Evolutionary conservation across 2,329 filamentous ascomycete genomes (phyloP).

Genomic region (Hymenoscyphus fructigenus): DNA sequence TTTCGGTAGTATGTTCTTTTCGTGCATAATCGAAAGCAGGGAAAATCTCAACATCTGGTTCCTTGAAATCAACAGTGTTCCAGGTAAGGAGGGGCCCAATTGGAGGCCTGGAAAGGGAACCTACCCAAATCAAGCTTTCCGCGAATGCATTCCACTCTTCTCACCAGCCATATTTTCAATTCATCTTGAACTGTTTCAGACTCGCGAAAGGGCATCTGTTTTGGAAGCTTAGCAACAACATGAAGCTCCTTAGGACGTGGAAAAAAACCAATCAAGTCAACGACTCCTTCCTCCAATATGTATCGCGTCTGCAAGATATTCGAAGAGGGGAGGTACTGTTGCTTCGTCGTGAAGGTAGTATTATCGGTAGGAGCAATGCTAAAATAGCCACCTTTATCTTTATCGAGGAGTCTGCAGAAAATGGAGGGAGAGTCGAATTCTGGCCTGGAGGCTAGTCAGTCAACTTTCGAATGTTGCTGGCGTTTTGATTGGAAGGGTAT

Average conservation of each 20-base stretch:
- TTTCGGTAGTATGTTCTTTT: constrained; percentile 59
- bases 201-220: constrained; percentile 54
- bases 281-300: constrained; percentile 72
- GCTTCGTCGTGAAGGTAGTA: constrained; percentile 65
- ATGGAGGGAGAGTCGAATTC: constrained; percentile 76
- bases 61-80: neutral
- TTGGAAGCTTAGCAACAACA: constrained; percentile 49
- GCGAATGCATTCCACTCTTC: constrained; percentile 71
- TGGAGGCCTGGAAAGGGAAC: neutral
- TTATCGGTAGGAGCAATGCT: constrained; percentile 57
- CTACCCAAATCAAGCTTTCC: constrained; percentile 61
- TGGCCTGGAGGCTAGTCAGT: constrained; percentile 49
- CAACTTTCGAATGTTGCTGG: neutral
- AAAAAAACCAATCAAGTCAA: constrained; percentile 74
- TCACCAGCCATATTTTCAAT: constrained; percentile 69
- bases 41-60: constrained; percentile 64
- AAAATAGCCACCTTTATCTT: constrained; percentile 73
- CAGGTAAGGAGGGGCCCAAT: neutral
- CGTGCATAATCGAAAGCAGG: constrained; percentile 71
- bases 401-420: constrained; percentile 73
- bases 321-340: constrained; percentile 73
- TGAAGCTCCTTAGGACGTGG: constrained; percentile 63
- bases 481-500: neutral
- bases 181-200: constrained; percentile 55
- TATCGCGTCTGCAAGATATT: constrained; percentile 78